phyloP scores from a whole-genome alignment of 1,139 yeast genomes.

The Lodderomyces metapsilosis region DNA sequence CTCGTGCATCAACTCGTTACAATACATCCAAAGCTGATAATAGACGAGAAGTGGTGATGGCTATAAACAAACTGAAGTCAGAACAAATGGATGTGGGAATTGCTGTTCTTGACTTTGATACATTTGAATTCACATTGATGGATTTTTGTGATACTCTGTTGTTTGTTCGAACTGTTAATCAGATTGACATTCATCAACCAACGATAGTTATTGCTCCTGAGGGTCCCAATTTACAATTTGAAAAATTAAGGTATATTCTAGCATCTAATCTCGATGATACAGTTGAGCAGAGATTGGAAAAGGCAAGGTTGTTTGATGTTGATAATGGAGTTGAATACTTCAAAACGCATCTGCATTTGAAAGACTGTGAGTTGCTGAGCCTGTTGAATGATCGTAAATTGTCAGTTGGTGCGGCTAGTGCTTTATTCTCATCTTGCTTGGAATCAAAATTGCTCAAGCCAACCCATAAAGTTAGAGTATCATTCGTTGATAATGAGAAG shows the following conservation, averaged over 20 bases:
- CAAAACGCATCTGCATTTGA: slow-evolving; percentile 7
- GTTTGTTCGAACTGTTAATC: slow-evolving; percentile 43
- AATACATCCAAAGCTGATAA: background rate
- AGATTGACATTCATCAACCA: slow-evolving; percentile 34
- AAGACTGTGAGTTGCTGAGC: slow-evolving; percentile 16
- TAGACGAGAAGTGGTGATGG: slow-evolving; percentile 10
- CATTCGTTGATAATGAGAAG: slow-evolving; percentile 37
- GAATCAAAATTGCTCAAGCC: slow-evolving; percentile 10
- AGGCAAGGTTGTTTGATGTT: slow-evolving; percentile 22
- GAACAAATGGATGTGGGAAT: slow-evolving; percentile 14
- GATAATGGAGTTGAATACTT: slow-evolving; percentile 10
- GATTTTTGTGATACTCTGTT: slow-evolving; percentile 44
- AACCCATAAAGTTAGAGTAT: slow-evolving; percentile 30
- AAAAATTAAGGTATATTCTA: slow-evolving; percentile 34
- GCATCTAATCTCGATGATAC: slow-evolving; percentile 26
- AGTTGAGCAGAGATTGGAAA: slow-evolving; percentile 21
- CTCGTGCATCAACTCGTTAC: background rate
- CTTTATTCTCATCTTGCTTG: slow-evolving; percentile 24
- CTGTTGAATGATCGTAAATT: slow-evolving; percentile 22
- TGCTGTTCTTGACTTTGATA: slow-evolving; percentile 10
- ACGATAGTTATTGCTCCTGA: slow-evolving; percentile 34
- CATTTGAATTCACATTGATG: slow-evolving; percentile 24
- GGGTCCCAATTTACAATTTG: slow-evolving; percentile 21
- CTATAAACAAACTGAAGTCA: slow-evolving; percentile 11
- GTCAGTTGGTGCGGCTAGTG: slow-evolving; percentile 34